A percentile compares a stretch with the other conserved stretches of the same genome.
phyloP scores from a whole-genome alignment of 2,329 filamentous ascomycete species.

The Passalora sequoiae region DNA sequence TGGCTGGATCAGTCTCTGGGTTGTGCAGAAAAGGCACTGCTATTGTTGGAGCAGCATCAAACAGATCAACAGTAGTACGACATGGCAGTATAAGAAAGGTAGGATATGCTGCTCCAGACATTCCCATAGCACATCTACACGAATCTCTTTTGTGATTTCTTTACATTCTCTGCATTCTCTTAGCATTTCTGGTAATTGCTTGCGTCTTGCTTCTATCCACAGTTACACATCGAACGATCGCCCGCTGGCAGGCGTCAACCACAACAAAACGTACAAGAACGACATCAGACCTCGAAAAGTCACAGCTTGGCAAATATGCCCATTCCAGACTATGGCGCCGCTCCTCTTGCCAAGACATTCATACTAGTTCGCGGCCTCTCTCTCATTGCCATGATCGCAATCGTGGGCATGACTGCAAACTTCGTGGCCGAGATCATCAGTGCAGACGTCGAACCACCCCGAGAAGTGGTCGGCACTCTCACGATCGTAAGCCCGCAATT shows the following conservation, averaged over 20 bases:
- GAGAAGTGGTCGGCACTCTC: slow-evolving; percentile 71
- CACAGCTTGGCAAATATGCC: slow-evolving; percentile 40
- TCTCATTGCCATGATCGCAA: slow-evolving; percentile 63
- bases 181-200: too few species aligned
- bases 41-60: slow-evolving; percentile 2
- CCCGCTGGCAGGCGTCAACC: slow-evolving; percentile 10
- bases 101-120: not conserved
- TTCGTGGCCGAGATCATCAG: slow-evolving; percentile 73
- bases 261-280: slow-evolving; percentile 7
- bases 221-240: not conserved
- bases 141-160: slow-evolving; percentile 17
- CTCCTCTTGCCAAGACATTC: slow-evolving; percentile 68
- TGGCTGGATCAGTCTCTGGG: slow-evolving; percentile 9
- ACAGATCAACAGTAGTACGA: not conserved
- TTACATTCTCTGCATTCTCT: slow-evolving; percentile 8
- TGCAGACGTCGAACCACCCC: slow-evolving; percentile 60
- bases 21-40: slow-evolving; percentile 16
- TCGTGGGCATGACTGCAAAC: slow-evolving; percentile 75
- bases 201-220: not conserved
- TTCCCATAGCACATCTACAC: slow-evolving; percentile 7
- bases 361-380: slow-evolving; percentile 67
- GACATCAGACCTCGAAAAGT: slow-evolving; percentile 4
- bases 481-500: slow-evolving; percentile 60
- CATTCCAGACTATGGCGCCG: slow-evolving; percentile 60
- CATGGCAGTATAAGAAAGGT: slow-evolving; percentile 10